Percentiles rank a stretch among this genome's conserved stretches.
Conservation (phyloP, 192 early-diverging fungal species). For the Coemansia sp. region DNA sequence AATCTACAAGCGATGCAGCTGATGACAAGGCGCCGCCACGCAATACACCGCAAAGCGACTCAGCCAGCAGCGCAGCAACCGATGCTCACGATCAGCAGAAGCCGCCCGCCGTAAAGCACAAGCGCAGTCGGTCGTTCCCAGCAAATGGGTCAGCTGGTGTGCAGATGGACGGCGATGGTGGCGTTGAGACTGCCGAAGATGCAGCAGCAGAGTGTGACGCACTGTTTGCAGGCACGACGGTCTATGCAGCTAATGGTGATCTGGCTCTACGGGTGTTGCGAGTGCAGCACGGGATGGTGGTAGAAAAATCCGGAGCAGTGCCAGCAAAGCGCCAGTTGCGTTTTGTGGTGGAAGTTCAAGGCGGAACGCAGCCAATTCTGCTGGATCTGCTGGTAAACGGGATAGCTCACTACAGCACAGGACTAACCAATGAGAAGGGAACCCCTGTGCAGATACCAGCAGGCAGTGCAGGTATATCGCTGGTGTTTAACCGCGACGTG, state of each 20-base stretch:
- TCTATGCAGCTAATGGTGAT: constrained; percentile 49
- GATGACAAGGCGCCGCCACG: neutral
- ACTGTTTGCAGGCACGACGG: constrained; percentile 30
- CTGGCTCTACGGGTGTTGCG: constrained; percentile 43
- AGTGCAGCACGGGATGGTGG: constrained; percentile 31
- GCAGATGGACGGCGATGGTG: constrained; percentile 4
- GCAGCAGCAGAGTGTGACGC: constrained; percentile 39
- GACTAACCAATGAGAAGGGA: constrained; percentile 53
- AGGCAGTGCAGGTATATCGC: constrained; percentile 20
- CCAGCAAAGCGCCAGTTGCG: constrained; percentile 7
- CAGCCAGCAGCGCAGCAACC: neutral
- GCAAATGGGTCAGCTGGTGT: constrained; percentile 9
- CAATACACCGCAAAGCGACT: constrained; percentile 9
- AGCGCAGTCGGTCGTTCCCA: constrained; percentile 51
- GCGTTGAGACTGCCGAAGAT: neutral
- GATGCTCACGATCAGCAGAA: neutral
- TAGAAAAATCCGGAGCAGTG: constrained; percentile 3
- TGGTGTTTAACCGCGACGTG: constrained; percentile 52
- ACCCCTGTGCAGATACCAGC: constrained; percentile 22
- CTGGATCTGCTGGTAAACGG: constrained; percentile 63
- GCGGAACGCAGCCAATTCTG: constrained; percentile 57
- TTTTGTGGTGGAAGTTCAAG: constrained; percentile 60
- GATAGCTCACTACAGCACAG: constrained; percentile 39
- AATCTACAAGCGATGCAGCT: neutral
- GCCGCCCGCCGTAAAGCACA: constrained; percentile 26